Base-by-base conservation (phyloP, 495 filamentous ascomycete genomes). In the Lophiostoma macrostomum region DNA sequence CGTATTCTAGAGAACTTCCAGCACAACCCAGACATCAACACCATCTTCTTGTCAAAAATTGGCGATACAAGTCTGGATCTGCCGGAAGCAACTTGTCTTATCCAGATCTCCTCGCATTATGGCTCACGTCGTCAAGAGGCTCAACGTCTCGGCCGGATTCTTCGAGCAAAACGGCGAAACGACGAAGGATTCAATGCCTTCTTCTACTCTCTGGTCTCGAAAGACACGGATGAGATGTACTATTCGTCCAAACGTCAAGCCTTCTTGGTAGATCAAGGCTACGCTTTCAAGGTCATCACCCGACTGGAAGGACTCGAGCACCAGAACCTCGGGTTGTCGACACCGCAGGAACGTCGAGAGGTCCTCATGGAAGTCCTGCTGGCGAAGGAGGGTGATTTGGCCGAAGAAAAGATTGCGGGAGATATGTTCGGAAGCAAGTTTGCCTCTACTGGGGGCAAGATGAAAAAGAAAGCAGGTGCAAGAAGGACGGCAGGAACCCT, bases 151-250 rank as follows among this genome's bases (percentile, higher is more conserved):
- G 93, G 93, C 10, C 86, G 93, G 29, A 99, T 99, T 64, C 84
- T 99, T 10, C 81, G 93, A 64, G 93, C 93, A 18, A 99, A 99
- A 69, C 84, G 93, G 27, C 78, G 94, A 56, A 97, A 96, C 64
- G 93, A 99, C 70, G 93, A 97, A 69, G 94, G 94, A 16, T 99
- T 99, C 73, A 99, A 99, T 71, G 93, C 93, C 0, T 99, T 99
- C 73, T 99, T 99, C 73, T 99, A 99, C 72, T 93, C 88, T 0
- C 77, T 99, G 4, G 93, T 99, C 25, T 93, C 87, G 8, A 96
- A 96, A 68, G 93, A 97, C 68, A 99, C 93, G 1, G 81, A 88
- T 44, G 93, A 99, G 72, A 97, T 99, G 94, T 91, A 85, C 69
- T 99, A 96, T 74, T 96, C 93, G 5, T 87, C 88, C 31, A 96